Percentiles rank a stretch among this genome's conserved stretches.
Evolutionary conservation across 768 basidiomycete species (phyloP).

Genomic region (Panellus pusillus): DNA sequence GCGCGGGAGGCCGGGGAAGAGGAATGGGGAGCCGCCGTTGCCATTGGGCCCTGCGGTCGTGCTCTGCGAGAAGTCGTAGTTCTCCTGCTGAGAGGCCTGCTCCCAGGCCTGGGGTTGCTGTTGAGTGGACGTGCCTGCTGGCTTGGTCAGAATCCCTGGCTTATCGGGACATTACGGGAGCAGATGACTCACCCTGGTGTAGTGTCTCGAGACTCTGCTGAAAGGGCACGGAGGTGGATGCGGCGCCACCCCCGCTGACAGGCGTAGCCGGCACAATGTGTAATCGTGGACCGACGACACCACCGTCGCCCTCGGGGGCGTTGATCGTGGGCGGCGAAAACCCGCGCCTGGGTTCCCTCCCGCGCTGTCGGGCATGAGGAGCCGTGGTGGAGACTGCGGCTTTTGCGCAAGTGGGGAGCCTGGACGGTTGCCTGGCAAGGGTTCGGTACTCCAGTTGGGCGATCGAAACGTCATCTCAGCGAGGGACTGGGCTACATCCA

Average conservation of each 20-base stretch:
- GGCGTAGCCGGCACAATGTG: constrained; percentile 86
- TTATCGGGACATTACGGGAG: not conserved
- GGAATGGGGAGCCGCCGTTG: constrained; percentile 23
- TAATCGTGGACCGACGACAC: constrained; percentile 58
- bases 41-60: not conserved
- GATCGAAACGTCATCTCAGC: constrained; percentile 67
- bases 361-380: constrained; percentile 51
- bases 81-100: constrained; percentile 10
- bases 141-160: not conserved
- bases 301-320: constrained; percentile 53
- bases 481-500: constrained; percentile 59
- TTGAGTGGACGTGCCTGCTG: constrained; percentile 2
- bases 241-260: constrained; percentile 59
- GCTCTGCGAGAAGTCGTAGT: constrained; percentile 8
- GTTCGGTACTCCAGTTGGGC: constrained; percentile 53
- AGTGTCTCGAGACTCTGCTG: constrained; percentile 50
- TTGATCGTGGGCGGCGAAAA: constrained; percentile 38
- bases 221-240: constrained; percentile 50
- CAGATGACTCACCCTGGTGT: constrained; percentile 48
- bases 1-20: constrained; percentile 39
- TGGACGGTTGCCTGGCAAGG: constrained; percentile 44
- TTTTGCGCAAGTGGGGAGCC: constrained; percentile 37
- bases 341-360: not conserved
- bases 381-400: constrained; percentile 62
- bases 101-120: constrained; percentile 5